phyloP scores from a whole-genome alignment of 768 basidiomycete species.

The Boletus tomentosulus region DNA sequence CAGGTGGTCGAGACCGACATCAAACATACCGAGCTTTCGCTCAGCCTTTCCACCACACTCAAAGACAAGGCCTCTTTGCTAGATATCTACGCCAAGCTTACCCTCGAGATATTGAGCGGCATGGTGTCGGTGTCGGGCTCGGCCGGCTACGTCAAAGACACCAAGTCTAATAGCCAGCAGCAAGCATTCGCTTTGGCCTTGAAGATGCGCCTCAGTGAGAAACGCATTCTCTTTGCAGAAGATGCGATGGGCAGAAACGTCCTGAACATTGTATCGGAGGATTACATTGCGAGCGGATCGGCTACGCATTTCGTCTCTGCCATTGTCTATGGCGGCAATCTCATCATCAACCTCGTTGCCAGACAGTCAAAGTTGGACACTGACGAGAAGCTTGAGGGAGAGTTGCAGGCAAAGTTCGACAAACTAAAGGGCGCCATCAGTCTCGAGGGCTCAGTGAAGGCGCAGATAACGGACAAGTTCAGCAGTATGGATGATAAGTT shows the following conservation, averaged over 20 bases:
- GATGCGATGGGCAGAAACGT: not conserved
- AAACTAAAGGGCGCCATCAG: not conserved
- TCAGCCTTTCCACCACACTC: not conserved
- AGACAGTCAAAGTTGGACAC: not conserved
- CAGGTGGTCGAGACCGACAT: not conserved
- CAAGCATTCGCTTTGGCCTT: not conserved
- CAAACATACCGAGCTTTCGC: not conserved
- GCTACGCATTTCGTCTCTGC: not conserved
- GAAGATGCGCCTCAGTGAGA: not conserved
- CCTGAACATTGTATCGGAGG: not conserved
- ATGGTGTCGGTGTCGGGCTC: not conserved
- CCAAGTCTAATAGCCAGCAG: not conserved
- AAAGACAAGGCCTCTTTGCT: not conserved
- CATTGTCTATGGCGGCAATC: not conserved
- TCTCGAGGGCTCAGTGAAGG: not conserved
- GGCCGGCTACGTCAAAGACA: not conserved
- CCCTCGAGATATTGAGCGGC: not conserved
- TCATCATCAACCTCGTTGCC: not conserved
- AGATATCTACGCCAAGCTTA: not conserved
- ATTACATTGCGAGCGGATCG: not conserved
- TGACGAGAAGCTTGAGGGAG: not conserved
- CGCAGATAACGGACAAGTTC: not conserved
- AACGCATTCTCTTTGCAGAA: not conserved
- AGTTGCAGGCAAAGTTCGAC: not conserved
- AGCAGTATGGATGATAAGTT: not conserved